Percentiles rank a stretch among this genome's conserved stretches.
These are phyloP conservation scores for Cyclocybe aegerita DNA, from an alignment of 768 basidiomycete genomes.

Conservation along the genomic window DNA sequence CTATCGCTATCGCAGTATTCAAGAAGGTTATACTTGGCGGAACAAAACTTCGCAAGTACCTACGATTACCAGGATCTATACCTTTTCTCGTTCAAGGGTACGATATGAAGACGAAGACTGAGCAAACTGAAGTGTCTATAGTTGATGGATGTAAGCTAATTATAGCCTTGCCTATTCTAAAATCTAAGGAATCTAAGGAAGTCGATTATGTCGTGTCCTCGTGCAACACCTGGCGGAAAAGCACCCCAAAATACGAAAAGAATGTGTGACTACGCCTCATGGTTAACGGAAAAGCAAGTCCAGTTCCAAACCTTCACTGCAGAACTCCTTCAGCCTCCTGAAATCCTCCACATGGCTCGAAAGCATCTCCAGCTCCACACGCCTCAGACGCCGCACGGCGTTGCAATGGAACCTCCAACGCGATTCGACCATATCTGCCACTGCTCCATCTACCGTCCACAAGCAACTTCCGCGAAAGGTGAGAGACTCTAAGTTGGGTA, in stretches of 20 bases:
- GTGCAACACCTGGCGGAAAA: background rate
- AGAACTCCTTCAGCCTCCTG: constrained; percentile 26
- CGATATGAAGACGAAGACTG: too few relatives aligned
- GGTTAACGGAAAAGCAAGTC: constrained; percentile 15
- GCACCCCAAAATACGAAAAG: background rate
- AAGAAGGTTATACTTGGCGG: too few relatives aligned
- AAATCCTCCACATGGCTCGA: constrained; percentile 31
- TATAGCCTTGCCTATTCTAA: too few relatives aligned
- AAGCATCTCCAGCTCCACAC: constrained; percentile 26
- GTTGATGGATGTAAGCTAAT: too few relatives aligned
- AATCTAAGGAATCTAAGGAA: too few relatives aligned
- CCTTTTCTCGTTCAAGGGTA: too few relatives aligned
- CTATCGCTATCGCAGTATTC: too few relatives aligned
- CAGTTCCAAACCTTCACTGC: constrained; percentile 32
- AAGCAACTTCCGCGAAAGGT: constrained; percentile 29
- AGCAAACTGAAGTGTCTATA: too few relatives aligned
- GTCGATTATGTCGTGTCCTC: background rate
- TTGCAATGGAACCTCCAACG: constrained; percentile 25
- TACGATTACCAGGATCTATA: too few relatives aligned
- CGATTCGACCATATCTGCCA: constrained; percentile 36
- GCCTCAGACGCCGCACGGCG: constrained; percentile 23
- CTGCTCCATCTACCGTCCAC: constrained; percentile 26
- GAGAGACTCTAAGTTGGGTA: constrained; percentile 25
- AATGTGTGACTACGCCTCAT: background rate
- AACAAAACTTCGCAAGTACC: too few relatives aligned